phyloP scores from a whole-genome alignment of 768 basidiomycete genomes.

The Rhizopogon rudus region DNA sequence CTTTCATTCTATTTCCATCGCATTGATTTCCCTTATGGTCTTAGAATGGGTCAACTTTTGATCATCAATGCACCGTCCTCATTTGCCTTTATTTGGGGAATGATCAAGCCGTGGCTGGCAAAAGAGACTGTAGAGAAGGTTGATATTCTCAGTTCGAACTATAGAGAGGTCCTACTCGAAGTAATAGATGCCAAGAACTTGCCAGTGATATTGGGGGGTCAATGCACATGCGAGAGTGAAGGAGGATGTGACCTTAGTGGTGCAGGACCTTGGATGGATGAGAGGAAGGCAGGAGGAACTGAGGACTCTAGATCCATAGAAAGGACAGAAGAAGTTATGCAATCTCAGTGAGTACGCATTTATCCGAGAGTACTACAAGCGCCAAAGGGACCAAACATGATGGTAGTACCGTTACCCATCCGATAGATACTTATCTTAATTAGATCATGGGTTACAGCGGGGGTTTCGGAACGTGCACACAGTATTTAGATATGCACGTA shows the following conservation, averaged over 20 bases:
- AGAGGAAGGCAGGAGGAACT: slow-evolving; percentile 24
- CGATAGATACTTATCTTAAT: background rate
- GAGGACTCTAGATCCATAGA: background rate
- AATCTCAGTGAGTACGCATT: background rate
- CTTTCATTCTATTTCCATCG: background rate
- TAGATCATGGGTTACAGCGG: background rate
- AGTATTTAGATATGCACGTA: background rate
- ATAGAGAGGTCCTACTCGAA: slow-evolving; percentile 49
- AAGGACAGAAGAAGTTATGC: background rate
- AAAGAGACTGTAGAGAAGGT: slow-evolving; percentile 70
- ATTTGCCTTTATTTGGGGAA: slow-evolving; percentile 68
- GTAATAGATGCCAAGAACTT: slow-evolving; percentile 61
- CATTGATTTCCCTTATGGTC: background rate
- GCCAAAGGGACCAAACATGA: background rate
- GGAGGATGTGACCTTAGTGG: slow-evolving; percentile 60
- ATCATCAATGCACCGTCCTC: slow-evolving; percentile 71
- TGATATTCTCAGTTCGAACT: slow-evolving; percentile 59
- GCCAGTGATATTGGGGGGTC: slow-evolving; percentile 57
- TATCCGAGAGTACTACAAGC: background rate
- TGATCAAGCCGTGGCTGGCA: slow-evolving; percentile 67
- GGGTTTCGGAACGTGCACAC: too few species aligned
- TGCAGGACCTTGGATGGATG: slow-evolving; percentile 70
- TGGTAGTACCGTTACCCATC: background rate
- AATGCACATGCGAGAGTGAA: slow-evolving; percentile 50
- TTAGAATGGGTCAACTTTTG: slow-evolving; percentile 67